Conservation (phyloP, 345 rosid species). For the Diplotaxis tenuifolia region DNA sequence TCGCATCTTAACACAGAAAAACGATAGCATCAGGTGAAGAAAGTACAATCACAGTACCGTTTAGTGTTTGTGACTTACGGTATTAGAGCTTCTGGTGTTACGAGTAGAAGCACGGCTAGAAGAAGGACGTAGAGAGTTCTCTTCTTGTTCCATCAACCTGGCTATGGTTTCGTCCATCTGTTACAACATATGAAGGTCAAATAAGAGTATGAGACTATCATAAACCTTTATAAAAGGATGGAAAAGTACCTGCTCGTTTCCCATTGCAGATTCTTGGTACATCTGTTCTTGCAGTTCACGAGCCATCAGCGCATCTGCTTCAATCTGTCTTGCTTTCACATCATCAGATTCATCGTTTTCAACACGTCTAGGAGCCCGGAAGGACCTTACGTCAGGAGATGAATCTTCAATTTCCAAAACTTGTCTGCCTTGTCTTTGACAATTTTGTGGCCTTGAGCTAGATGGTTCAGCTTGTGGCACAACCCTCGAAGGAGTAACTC, state of each 20-base stretch:
- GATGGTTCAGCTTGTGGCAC: slow-evolving; percentile 58
- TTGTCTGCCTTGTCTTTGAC: slow-evolving; percentile 33
- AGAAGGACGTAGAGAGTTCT: slow-evolving; percentile 39
- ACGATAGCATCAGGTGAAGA: neutral
- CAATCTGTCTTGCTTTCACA: slow-evolving; percentile 70
- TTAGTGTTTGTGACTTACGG: slow-evolving; percentile 42
- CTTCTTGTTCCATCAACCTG: slow-evolving; percentile 64
- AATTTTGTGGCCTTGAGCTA: slow-evolving; percentile 49
- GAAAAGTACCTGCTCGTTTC: slow-evolving; percentile 47
- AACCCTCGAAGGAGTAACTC: slow-evolving; percentile 38
- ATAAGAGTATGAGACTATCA: slow-evolving; percentile 1
- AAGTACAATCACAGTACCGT: neutral
- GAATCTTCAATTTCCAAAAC: slow-evolving; percentile 49
- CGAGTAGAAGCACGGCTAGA: slow-evolving; percentile 35
- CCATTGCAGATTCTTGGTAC: slow-evolving; percentile 53
- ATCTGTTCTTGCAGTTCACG: slow-evolving; percentile 89
- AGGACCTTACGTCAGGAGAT: slow-evolving; percentile 41
- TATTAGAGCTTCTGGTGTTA: slow-evolving; percentile 28
- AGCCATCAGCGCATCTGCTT: slow-evolving; percentile 88
- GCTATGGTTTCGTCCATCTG: slow-evolving; percentile 69
- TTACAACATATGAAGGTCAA: slow-evolving; percentile 12
- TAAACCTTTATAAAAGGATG: slow-evolving; percentile 9
- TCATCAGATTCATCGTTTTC: slow-evolving; percentile 48
- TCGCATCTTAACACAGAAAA: neutral
- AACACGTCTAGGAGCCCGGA: slow-evolving; percentile 27